Conservation (phyloP, 2,329 filamentous ascomycete species). For the Aspergillus brunneoviolaceus region DNA sequence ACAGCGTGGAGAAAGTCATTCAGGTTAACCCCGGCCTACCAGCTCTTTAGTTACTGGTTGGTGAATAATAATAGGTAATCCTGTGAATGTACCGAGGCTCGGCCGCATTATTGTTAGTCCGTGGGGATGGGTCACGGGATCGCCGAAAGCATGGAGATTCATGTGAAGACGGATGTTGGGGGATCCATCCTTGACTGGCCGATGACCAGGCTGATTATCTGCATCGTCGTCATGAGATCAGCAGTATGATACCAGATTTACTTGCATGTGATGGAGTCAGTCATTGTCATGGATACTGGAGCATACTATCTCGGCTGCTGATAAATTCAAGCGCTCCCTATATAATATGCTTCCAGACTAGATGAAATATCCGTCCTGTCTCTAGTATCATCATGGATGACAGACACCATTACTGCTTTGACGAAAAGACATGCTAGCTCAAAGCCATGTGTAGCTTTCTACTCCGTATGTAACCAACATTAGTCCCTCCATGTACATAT, state of each 20-base stretch:
- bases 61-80: conserved; percentile 17
- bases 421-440: too few relatives aligned
- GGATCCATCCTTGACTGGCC: background rate
- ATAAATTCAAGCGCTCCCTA: too few relatives aligned
- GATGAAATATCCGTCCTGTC: too few relatives aligned
- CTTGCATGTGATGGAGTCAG: background rate
- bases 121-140: conserved; percentile 26
- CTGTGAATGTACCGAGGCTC: conserved; percentile 35
- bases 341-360: too few relatives aligned
- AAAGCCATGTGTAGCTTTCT: too few relatives aligned
- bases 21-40: conserved; percentile 5
- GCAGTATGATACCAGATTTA: background rate
- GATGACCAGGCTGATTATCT: background rate
- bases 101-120: conserved; percentile 28
- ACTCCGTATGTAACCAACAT: too few relatives aligned
- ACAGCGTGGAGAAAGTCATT: conserved; percentile 5
- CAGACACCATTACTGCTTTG: too few relatives aligned
- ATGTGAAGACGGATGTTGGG: conserved; percentile 21
- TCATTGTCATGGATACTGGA: too few relatives aligned
- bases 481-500: too few relatives aligned
- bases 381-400: too few relatives aligned
- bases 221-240: conserved; percentile 1
- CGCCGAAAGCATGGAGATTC: conserved; percentile 13
- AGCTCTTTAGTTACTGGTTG: conserved; percentile 4
- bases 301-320: too few relatives aligned